Evolutionary conservation across 371 early-diverging fungal genomes (phyloP).

Genomic region (Mortierella sp.): DNA sequence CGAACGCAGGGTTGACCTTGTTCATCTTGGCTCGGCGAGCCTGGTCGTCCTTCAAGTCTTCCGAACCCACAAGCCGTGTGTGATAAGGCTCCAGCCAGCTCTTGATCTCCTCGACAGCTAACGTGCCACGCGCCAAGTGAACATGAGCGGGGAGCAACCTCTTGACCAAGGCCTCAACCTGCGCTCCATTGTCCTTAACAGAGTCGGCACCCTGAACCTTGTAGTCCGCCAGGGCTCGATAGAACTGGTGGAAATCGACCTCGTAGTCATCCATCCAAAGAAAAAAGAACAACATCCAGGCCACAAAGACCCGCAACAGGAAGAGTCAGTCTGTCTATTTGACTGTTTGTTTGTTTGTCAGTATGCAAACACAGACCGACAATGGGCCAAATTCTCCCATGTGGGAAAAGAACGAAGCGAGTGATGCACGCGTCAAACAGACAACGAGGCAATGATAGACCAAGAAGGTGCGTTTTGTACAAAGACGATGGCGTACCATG

Average conservation of each 20-base stretch:
- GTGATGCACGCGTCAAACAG: no score
- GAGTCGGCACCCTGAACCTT: slow-evolving; percentile 18
- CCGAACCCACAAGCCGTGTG: slow-evolving; percentile 59
- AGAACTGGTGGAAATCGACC: slow-evolving; percentile 52
- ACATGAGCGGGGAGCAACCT: slow-evolving; percentile 26
- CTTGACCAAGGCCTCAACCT: slow-evolving; percentile 35
- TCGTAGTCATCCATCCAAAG: slow-evolving; percentile 57
- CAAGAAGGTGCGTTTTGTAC: no score
- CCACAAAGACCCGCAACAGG: no score
- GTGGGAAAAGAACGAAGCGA: no score
- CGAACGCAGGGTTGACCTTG: slow-evolving; percentile 76
- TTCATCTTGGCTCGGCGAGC: slow-evolving; percentile 68
- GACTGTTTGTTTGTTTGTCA: no score
- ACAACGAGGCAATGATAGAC: no score
- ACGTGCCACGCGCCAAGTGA: slow-evolving; percentile 33
- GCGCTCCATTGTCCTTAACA: slow-evolving; percentile 30
- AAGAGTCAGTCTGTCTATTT: no score
- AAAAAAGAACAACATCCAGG: slow-evolving; percentile 43
- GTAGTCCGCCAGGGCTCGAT: slow-evolving; percentile 43
- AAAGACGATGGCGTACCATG: no score
- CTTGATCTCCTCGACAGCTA: slow-evolving; percentile 34
- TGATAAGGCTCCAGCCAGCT: slow-evolving; percentile 67
- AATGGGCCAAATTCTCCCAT: no score
- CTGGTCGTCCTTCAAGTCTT: slow-evolving; percentile 48
- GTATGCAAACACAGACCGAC: no score